A percentile compares a stretch with the other conserved stretches of the same genome.
Evolutionary conservation across 2,329 filamentous ascomycete genomes (phyloP).

Genomic region (Alternaria sp.): DNA sequence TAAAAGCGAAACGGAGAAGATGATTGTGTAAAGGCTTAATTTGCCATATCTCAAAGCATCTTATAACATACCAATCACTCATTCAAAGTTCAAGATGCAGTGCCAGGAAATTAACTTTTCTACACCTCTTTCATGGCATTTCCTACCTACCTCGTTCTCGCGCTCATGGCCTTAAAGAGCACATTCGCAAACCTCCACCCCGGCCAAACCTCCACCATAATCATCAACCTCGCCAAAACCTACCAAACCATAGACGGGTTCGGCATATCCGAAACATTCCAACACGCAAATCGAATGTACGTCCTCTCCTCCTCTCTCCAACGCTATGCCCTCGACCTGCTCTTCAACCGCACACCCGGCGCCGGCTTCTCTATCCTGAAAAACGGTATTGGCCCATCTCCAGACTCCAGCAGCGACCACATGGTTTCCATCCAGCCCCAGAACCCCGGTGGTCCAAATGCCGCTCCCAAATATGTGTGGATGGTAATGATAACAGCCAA

Average conservation of each 20-base stretch:
- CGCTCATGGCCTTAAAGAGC: constrained; percentile 11
- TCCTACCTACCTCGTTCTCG: constrained; percentile 15
- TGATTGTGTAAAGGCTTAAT: constrained; percentile 10
- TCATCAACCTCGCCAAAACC: constrained; percentile 55
- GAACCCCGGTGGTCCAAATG: constrained; percentile 36
- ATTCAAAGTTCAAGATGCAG: neutral
- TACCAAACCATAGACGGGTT: constrained; percentile 60
- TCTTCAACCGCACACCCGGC: constrained; percentile 58
- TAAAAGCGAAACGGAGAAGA: constrained; percentile 6
- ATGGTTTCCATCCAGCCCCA: constrained; percentile 44
- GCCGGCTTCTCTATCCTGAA: constrained; percentile 58
- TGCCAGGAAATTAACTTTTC: too few species aligned
- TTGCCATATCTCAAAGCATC: neutral
- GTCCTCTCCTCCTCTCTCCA: constrained; percentile 52
- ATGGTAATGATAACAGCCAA: constrained; percentile 54
- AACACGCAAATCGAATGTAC: constrained; percentile 57
- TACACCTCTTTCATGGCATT: constrained; percentile 15
- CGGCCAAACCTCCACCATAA: constrained; percentile 45
- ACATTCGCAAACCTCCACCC: neutral
- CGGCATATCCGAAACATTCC: constrained; percentile 58
- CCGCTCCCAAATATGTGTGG: constrained; percentile 41
- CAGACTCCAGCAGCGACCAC: constrained; percentile 54
- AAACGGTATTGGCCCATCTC: constrained; percentile 58
- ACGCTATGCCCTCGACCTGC: constrained; percentile 54
- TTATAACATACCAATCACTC: neutral